Evolutionary conservation across 2,329 filamentous ascomycete genomes (phyloP).

Genomic region (Ophiostoma pallidulum): DNA sequence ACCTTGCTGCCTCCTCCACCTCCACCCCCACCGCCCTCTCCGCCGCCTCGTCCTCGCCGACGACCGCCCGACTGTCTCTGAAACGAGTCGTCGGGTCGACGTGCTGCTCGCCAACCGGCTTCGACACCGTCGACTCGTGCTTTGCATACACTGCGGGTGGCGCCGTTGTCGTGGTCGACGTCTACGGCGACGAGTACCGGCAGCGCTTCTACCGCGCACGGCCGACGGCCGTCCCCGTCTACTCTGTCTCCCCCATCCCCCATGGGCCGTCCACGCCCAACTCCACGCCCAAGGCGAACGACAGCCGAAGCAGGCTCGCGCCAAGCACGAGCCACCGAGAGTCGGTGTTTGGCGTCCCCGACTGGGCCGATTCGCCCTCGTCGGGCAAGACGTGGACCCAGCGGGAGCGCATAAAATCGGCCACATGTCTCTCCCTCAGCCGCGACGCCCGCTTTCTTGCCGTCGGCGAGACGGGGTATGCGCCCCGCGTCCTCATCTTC

Average conservation of each 20-base stretch:
- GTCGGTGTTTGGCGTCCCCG: slow-evolving; percentile 33
- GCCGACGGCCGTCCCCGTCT: slow-evolving; percentile 61
- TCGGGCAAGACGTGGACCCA: slow-evolving; percentile 72
- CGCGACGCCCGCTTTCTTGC: slow-evolving; percentile 80
- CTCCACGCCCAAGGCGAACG: slow-evolving; percentile 52
- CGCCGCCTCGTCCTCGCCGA: neutral
- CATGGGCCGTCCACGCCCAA: slow-evolving; percentile 41
- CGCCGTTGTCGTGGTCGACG: slow-evolving; percentile 78
- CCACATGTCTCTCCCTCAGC: slow-evolving; percentile 82
- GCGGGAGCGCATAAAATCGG: slow-evolving; percentile 86
- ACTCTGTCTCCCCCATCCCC: slow-evolving; percentile 45
- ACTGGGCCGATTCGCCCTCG: slow-evolving; percentile 52
- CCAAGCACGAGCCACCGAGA: slow-evolving; percentile 33
- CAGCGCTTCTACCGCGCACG: slow-evolving; percentile 89
- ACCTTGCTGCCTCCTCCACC: slow-evolving; percentile 23
- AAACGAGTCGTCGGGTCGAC: slow-evolving; percentile 87
- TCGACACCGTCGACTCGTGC: slow-evolving; percentile 66
- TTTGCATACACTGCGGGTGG: slow-evolving; percentile 92
- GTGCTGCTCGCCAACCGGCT: slow-evolving; percentile 72
- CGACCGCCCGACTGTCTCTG: slow-evolving; percentile 57
- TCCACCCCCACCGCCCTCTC: too few species aligned
- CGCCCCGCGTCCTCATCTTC: slow-evolving; percentile 83
- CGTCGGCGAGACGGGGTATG: slow-evolving; percentile 92
- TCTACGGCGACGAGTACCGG: slow-evolving; percentile 56
- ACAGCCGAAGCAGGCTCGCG: slow-evolving; percentile 50